Conservation (phyloP, 148 eudicot species). For the Persicaria tinctoria region DNA sequence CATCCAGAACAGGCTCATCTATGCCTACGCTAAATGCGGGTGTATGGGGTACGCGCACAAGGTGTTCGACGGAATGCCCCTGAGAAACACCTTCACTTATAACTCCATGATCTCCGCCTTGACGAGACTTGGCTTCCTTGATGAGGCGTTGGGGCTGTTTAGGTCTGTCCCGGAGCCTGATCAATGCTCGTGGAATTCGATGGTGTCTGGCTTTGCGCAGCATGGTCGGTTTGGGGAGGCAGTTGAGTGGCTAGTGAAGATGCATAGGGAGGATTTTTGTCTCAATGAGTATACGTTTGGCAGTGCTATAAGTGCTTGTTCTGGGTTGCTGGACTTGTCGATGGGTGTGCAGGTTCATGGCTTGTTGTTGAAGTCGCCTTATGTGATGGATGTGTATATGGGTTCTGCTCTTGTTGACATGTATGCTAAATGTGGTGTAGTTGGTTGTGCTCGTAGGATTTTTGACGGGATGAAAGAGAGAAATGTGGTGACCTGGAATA, state of each 20-base stretch:
- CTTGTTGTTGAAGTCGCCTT: slow-evolving; percentile 41
- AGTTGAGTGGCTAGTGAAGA: slow-evolving; percentile 44
- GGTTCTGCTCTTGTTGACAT: slow-evolving; percentile 85
- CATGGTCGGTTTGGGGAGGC: slow-evolving; percentile 46
- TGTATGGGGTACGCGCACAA: slow-evolving; percentile 37
- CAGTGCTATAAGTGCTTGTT: slow-evolving; percentile 80
- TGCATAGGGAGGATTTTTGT: slow-evolving; percentile 53
- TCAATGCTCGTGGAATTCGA: slow-evolving; percentile 85
- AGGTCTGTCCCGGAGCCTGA: slow-evolving; percentile 49
- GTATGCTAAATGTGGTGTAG: slow-evolving; percentile 72
- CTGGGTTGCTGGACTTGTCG: slow-evolving; percentile 43
- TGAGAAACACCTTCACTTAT: slow-evolving; percentile 50
- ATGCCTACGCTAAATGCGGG: slow-evolving; percentile 59
- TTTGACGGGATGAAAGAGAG: slow-evolving; percentile 59
- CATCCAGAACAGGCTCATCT: slow-evolving; percentile 70
- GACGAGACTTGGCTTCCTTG: slow-evolving; percentile 37
- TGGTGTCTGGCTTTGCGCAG: slow-evolving; percentile 76
- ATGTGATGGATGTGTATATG: slow-evolving; percentile 48
- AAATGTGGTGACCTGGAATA: slow-evolving; percentile 79
- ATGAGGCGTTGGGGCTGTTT: slow-evolving; percentile 48
- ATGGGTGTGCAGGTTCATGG: slow-evolving; percentile 66
- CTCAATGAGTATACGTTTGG: slow-evolving; percentile 63
- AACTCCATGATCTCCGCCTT: slow-evolving; percentile 48
- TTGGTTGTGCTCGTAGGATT: slow-evolving; percentile 45
- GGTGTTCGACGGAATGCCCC: slow-evolving; percentile 65